Percentiles rank a stretch among this genome's conserved stretches.
Evolutionary conservation across 2,329 filamentous ascomycete species (phyloP).

Genomic region (Dactylonectria macrodidyma): DNA sequence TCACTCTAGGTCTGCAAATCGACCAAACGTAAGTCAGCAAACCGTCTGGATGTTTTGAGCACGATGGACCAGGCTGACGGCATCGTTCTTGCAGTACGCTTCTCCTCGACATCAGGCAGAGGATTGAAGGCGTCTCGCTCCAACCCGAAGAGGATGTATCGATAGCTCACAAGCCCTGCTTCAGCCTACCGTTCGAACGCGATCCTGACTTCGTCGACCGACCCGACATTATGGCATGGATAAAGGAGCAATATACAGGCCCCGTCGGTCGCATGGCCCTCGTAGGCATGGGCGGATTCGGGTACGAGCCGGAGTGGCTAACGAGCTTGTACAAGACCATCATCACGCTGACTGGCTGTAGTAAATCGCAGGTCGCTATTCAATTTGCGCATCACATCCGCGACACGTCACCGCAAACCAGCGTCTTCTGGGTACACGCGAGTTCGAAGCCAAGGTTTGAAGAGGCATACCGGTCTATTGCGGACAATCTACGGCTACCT

Average conservation of each 20-base stretch:
- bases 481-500: no score
- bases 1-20: constrained; percentile 5
- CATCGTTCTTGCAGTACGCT: constrained; percentile 7
- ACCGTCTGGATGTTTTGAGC: not conserved
- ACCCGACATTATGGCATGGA: constrained; percentile 44
- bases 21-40: constrained; percentile 17
- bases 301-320: constrained; percentile 28
- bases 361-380: no score
- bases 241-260: constrained; percentile 39
- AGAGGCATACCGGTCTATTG: no score
- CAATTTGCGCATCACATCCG: no score
- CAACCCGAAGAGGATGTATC: not conserved
- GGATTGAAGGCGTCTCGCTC: constrained; percentile 9
- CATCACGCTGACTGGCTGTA: not conserved
- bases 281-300: constrained; percentile 53
- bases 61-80: not conserved
- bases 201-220: constrained; percentile 51
- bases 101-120: constrained; percentile 18
- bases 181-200: constrained; percentile 46
- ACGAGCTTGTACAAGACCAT: not conserved
- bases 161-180: constrained; percentile 14
- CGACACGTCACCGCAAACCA: no score
- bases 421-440: no score
- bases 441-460: no score
- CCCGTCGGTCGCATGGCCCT: constrained; percentile 47